A percentile compares a stretch with the other conserved stretches of the same genome.
These are phyloP conservation scores for Fragaria nilgerrensis DNA, from an alignment of 306 rosid species.

Conservation along the genomic window DNA sequence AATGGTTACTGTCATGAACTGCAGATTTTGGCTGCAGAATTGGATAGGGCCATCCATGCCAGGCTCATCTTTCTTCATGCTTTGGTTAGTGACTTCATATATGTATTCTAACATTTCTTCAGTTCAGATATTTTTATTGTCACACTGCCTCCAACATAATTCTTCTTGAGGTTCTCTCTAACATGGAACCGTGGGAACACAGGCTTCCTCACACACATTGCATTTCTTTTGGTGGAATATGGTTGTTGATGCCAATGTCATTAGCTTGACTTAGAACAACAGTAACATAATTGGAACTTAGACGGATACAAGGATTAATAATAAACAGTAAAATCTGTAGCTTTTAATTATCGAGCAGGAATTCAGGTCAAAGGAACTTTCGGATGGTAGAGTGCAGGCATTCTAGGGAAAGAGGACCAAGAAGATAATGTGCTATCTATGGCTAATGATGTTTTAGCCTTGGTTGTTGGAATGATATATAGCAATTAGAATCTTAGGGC, in stretches of 20 bases:
- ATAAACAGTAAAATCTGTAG: too few species aligned
- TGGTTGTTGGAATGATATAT: too few species aligned
- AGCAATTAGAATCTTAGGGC: too few species aligned
- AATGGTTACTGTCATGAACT: constrained; percentile 18
- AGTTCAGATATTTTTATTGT: background rate
- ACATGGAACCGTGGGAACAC: background rate
- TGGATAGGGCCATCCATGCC: constrained; percentile 94
- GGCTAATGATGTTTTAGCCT: too few species aligned
- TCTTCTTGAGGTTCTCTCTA: background rate
- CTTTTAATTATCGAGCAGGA: too few species aligned
- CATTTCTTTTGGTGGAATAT: background rate
- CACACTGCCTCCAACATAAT: constrained; percentile 3
- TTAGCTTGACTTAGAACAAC: too few species aligned
- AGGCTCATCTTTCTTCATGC: constrained; percentile 80
- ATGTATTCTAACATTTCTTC: constrained; percentile 10
- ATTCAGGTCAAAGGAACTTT: too few species aligned
- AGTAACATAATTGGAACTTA: too few species aligned
- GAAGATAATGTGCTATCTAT: too few species aligned
- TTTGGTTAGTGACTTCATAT: constrained; percentile 56
- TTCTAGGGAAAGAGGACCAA: too few species aligned
- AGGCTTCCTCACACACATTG: background rate
- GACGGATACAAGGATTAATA: too few species aligned
- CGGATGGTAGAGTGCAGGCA: too few species aligned
- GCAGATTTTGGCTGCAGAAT: constrained; percentile 98
- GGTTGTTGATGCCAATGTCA: background rate